Evolutionary conservation across 23 red algal species (phyloP).

Genomic region (Pyropia haitanensis): DNA sequence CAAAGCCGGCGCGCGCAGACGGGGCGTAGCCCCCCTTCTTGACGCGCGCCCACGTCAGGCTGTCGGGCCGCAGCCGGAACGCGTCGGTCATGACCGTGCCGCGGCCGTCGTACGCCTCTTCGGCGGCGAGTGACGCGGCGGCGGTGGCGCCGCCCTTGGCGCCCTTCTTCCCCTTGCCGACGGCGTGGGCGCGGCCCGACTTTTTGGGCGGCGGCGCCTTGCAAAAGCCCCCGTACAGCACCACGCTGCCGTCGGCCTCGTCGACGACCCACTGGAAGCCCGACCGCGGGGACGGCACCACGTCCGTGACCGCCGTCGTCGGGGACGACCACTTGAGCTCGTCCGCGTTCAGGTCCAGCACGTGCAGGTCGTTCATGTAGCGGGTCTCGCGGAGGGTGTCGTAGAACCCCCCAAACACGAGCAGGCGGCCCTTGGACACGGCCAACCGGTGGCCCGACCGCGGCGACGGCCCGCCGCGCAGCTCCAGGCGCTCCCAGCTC

Average conservation of each 20-base stretch:
- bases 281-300: slow-evolving; percentile 37
- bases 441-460: slow-evolving; percentile 57
- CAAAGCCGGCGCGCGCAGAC: slow-evolving; percentile 39
- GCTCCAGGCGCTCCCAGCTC: slow-evolving; percentile 63
- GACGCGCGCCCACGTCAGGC: slow-evolving; percentile 55
- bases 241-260: slow-evolving; percentile 18
- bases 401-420: slow-evolving; percentile 65
- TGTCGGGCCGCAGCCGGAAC: slow-evolving; percentile 31
- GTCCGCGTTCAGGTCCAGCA: slow-evolving; percentile 48
- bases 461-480: slow-evolving; percentile 49
- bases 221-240: slow-evolving; percentile 66
- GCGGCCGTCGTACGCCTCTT: slow-evolving; percentile 47
- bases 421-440: slow-evolving; percentile 26
- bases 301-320: slow-evolving; percentile 28
- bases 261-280: slow-evolving; percentile 61
- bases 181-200: slow-evolving; percentile 20
- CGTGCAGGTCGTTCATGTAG: slow-evolving; percentile 60
- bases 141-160: slow-evolving; percentile 32
- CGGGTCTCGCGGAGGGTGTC: slow-evolving; percentile 41
- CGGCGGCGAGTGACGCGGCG: slow-evolving; percentile 9
- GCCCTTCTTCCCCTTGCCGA: slow-evolving; percentile 13
- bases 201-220: slow-evolving; percentile 29
- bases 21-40: slow-evolving; percentile 62
- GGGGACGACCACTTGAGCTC: slow-evolving; percentile 60
- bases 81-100: slow-evolving; percentile 42